A percentile compares a stretch with the other conserved stretches of the same genome.
Evolutionary conservation across 495 filamentous ascomycete genomes (phyloP).

Genomic region (Lophiotrema nucula): DNA sequence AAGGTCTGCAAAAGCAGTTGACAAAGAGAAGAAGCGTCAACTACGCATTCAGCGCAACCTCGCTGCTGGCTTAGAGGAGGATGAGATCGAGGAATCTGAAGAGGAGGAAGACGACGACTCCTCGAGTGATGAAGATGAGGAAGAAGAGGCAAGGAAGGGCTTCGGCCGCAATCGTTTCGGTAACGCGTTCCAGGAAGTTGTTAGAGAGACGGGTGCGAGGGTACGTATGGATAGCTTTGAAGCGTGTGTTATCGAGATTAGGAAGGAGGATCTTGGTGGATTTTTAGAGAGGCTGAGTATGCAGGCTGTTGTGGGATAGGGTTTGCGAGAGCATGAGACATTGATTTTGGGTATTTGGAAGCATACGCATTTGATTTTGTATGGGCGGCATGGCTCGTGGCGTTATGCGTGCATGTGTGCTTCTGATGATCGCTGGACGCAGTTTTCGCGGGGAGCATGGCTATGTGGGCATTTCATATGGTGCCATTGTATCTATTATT

Average conservation of each 20-base stretch:
- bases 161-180: conserved; percentile 85
- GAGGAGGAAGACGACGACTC: conserved; percentile 59
- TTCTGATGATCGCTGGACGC: too few relatives aligned
- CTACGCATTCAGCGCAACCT: conserved; percentile 32
- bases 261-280: conserved; percentile 87
- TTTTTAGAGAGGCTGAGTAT: conserved; percentile 91
- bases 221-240: conserved; percentile 96
- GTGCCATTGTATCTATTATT: background rate
- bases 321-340: background rate
- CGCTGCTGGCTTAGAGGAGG: conserved; percentile 37
- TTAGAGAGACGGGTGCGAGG: conserved; percentile 82
- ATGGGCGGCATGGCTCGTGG: conserved; percentile 2
- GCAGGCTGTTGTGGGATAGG: conserved; percentile 83
- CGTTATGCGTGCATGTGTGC: too few relatives aligned
- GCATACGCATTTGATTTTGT: background rate
- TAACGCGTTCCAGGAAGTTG: conserved; percentile 92
- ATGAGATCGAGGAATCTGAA: conserved; percentile 51
- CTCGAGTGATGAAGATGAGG: conserved; percentile 57
- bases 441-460: background rate
- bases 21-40: conserved; percentile 58
- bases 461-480: background rate
- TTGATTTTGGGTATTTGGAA: background rate
- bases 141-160: conserved; percentile 56
- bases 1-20: conserved; percentile 54
- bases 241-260: conserved; percentile 93